Conservation (phyloP, 305 asterid species). For the Andrographis paniculata region DNA sequence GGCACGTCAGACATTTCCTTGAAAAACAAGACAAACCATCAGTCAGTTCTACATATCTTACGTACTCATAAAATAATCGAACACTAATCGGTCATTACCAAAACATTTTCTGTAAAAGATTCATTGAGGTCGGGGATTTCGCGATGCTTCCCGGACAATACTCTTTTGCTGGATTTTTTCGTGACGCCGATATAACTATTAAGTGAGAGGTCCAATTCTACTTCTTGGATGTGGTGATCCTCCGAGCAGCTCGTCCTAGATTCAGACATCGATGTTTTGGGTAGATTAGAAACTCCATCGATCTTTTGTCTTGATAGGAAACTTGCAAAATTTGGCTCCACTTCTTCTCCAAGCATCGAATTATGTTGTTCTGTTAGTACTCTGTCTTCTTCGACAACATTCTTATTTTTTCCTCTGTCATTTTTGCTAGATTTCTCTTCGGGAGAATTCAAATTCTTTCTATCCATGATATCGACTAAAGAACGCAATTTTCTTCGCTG, state of each 20-base stretch:
- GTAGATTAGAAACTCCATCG: conserved; percentile 13
- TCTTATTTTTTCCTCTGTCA: conserved; percentile 27
- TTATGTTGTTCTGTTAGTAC: too few relatives aligned
- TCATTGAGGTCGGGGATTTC: conserved; percentile 53
- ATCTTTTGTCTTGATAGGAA: conserved; percentile 15
- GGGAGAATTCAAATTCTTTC: conserved; percentile 19
- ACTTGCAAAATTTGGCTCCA: conserved; percentile 8
- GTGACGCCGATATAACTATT: conserved; percentile 22
- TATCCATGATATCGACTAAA: conserved; percentile 45
- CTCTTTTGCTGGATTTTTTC: conserved; percentile 16
- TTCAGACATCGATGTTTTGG: conserved; percentile 26
- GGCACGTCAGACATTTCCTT: conserved; percentile 18
- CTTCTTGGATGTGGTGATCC: conserved; percentile 19
- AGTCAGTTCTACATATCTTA: too few relatives aligned
- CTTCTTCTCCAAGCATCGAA: conserved; percentile 14
- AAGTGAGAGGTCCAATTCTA: conserved; percentile 36
- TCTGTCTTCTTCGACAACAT: conserved; percentile 25
- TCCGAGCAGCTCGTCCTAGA: conserved; percentile 8
- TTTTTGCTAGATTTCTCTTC: conserved; percentile 16
- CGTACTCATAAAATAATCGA: too few relatives aligned
- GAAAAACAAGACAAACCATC: neutral
- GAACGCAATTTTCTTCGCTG: conserved; percentile 42
- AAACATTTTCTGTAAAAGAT: neutral
- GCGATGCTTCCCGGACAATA: conserved; percentile 21
- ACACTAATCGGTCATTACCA: too few relatives aligned